Base-by-base conservation (phyloP, 2,329 filamentous ascomycete species). In the Diaporthe citriasiana region DNA sequence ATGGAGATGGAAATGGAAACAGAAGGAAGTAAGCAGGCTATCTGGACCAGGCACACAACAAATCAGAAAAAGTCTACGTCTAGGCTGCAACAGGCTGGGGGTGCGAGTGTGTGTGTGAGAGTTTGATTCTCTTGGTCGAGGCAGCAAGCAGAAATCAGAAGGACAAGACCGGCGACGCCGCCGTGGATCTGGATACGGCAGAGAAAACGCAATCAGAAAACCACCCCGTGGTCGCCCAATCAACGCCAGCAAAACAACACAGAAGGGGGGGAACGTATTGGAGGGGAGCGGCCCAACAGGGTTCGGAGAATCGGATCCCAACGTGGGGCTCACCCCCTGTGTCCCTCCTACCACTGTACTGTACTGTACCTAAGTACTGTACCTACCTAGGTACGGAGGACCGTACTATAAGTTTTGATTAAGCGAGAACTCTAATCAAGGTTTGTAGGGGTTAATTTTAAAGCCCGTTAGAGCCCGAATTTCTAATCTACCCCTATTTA, bases 121-220 rank as follows among this genome's bases (percentile, higher is more conserved):
- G 50, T 19, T 4, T 33, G 13, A 22, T 27, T 59, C 56, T 51
- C 56, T 57, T 59, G 38, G 45, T 38, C 42, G 30, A 66, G 42
- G 60, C 60, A 50, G 60, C 45, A 47, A 7, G 42, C 42, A 45
- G 25, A 65, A 50, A 9, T 30, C 60, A n/a, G 56, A 60, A 59
- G 45, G 66, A 74, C 56, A 70, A 56, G 55, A 69, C 69, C 74
- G 63, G 60, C 77, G 74, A 69, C 60, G 60, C 47, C 73, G 69
- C 30, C 60, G 60, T 66, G 60, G 55, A 71, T 59, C 53, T 45
- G 68, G 47, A 50, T 57, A 47, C 47, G 55, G 69, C 30, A n/a
- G 30, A 60, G 69, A 59, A 71, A 60, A 60, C 55, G 69, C 55
- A 38, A 57, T 60, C 53, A 45, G 51, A 35, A 71, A 50, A 71